Conservation (phyloP, 2,329 filamentous ascomycete genomes). For the Colletotrichum lentis region DNA sequence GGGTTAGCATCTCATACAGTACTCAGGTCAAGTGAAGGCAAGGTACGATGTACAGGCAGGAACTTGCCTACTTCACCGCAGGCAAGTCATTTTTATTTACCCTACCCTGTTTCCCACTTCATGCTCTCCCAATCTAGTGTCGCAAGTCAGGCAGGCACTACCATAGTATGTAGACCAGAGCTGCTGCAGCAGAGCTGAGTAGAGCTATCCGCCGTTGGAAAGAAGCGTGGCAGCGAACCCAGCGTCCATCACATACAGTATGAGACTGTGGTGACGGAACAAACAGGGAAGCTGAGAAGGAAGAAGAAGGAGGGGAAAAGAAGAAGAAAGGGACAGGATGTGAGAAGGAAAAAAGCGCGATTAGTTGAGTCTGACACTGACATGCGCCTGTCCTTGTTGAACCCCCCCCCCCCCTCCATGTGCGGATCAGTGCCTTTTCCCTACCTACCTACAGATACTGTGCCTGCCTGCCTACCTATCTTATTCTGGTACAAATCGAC, state of each 20-base stretch:
- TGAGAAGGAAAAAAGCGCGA: constrained; percentile 16
- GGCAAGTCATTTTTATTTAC: not conserved
- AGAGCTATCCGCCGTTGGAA: constrained; percentile 3
- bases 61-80: constrained; percentile 15
- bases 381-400: constrained; percentile 20
- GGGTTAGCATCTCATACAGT: not conserved
- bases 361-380: constrained; percentile 16
- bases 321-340: not conserved
- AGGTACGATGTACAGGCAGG: too few relatives aligned
- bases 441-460: too few relatives aligned
- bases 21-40: not conserved
- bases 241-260: constrained; percentile 21
- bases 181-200: constrained; percentile 12
- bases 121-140: not conserved
- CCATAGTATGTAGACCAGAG: constrained; percentile 13
- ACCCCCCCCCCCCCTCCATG: not conserved
- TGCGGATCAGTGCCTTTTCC: constrained; percentile 13
- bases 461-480: too few relatives aligned
- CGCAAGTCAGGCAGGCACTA: constrained; percentile 17
- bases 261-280: not conserved
- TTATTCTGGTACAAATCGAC: constrained; percentile 12
- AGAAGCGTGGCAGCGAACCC: constrained; percentile 12
- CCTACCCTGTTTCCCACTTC: not conserved
- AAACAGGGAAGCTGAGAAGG: not conserved
- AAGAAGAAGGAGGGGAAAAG: not conserved